phyloP scores from a whole-genome alignment of 208 protist species.

The Porcisia hertigi region DNA sequence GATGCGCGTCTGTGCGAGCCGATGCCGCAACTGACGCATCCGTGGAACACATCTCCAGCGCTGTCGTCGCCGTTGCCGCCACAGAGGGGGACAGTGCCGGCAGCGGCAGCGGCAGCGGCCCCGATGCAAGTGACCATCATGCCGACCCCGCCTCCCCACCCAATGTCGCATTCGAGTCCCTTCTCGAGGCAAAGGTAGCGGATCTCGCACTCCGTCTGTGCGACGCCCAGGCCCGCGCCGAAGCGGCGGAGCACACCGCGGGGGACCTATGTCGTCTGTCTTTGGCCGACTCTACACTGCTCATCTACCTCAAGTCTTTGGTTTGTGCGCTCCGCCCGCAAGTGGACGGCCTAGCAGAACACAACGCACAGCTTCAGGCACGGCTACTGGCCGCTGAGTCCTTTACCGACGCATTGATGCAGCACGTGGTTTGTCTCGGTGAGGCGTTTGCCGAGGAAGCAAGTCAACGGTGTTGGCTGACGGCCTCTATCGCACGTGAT shows the following conservation, averaged over 20 bases:
- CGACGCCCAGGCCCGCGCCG: slow-evolving; percentile 30
- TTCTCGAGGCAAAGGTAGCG: slow-evolving; percentile 59
- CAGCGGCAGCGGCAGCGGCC: background rate
- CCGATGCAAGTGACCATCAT: background rate
- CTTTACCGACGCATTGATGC: slow-evolving; percentile 12
- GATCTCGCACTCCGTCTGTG: slow-evolving; percentile 61
- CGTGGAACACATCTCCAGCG: background rate
- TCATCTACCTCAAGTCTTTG: slow-evolving; percentile 20
- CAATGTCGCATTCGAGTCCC: slow-evolving; percentile 7
- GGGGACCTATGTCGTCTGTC: slow-evolving; percentile 2
- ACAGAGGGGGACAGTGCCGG: background rate
- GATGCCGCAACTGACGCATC: background rate
- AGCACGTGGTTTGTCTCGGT: slow-evolving; percentile 17
- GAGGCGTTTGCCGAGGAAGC: slow-evolving; percentile 21
- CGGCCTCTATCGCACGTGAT: background rate
- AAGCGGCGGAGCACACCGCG: slow-evolving; percentile 9
- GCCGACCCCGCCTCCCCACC: background rate
- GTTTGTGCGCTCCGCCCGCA: slow-evolving; percentile 24
- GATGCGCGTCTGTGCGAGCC: background rate
- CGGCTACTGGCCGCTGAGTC: slow-evolving; percentile 14
- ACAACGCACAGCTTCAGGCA: slow-evolving; percentile 27
- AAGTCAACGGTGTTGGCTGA: slow-evolving; percentile 6
- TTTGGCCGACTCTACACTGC: slow-evolving; percentile 5
- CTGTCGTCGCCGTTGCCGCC: background rate
- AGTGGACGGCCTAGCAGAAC: slow-evolving; percentile 14